Conservation (phyloP, 768 basidiomycete genomes). For the Boletales sp. region DNA sequence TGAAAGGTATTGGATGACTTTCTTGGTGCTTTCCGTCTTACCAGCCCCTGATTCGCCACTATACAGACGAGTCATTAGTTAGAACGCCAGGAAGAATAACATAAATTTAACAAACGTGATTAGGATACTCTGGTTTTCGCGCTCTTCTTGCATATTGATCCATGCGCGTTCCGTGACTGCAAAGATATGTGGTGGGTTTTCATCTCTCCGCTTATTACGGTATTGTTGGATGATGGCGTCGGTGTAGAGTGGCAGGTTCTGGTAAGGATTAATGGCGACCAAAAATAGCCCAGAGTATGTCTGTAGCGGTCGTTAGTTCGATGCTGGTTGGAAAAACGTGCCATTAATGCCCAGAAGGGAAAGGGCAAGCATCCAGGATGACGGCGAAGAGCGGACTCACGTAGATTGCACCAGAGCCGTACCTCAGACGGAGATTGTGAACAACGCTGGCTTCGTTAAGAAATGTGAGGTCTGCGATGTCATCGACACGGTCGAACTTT, state of each 20-base stretch:
- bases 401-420: conserved; percentile 89
- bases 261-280: conserved; percentile 98
- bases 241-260: conserved; percentile 85
- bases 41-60: conserved; percentile 99
- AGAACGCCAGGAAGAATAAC: conserved; percentile 1
- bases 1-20: conserved; percentile 98
- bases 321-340: background rate
- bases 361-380: background rate
- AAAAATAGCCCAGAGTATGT: conserved; percentile 96
- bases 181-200: conserved; percentile 95
- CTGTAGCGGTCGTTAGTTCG: conserved; percentile 39
- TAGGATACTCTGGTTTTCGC: conserved; percentile 95
- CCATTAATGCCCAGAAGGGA: conserved; percentile 4
- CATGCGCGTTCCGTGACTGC: conserved; percentile 97
- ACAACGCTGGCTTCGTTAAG: conserved; percentile 98
- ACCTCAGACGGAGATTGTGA: conserved; percentile 92
- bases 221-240: conserved; percentile 88
- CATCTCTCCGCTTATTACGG: conserved; percentile 81
- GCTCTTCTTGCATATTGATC: conserved; percentile 97
- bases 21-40: conserved; percentile 99
- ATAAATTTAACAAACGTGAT: conserved; percentile 72
- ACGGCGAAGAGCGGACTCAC: conserved; percentile 44
- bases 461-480: conserved; percentile 97
- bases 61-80: conserved; percentile 7
- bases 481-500: conserved; percentile 96